Evolutionary conservation across 805 yeast species (phyloP).

Genomic region (Metschnikowia borealis): DNA sequence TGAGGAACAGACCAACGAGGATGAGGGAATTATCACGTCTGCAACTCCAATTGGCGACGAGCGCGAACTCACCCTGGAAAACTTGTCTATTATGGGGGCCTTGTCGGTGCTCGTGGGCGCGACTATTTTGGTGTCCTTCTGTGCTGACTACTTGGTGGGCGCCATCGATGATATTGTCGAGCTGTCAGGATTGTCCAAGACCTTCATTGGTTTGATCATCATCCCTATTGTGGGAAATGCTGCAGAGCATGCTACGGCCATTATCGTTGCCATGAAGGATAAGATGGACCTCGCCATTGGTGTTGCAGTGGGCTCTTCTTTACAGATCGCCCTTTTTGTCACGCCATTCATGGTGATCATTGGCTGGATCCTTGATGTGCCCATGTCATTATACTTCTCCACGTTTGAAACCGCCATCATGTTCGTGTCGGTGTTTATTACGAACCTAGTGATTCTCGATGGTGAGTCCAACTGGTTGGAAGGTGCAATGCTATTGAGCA

Average conservation of each 20-base stretch:
- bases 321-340: slow-evolving; percentile 92
- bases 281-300: slow-evolving; percentile 97
- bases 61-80: slow-evolving; percentile 20
- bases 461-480: slow-evolving; percentile 97
- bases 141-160: slow-evolving; percentile 92
- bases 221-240: slow-evolving; percentile 98
- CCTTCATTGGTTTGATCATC: slow-evolving; percentile 89
- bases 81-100: slow-evolving; percentile 53
- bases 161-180: slow-evolving; percentile 88
- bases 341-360: slow-evolving; percentile 92
- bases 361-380: slow-evolving; percentile 90
- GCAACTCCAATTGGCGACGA: slow-evolving; percentile 21
- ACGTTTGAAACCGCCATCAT: slow-evolving; percentile 91
- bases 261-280: slow-evolving; percentile 89
- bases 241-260: slow-evolving; percentile 97
- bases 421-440: slow-evolving; percentile 83
- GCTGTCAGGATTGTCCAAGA: slow-evolving; percentile 82
- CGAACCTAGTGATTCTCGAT: slow-evolving; percentile 82
- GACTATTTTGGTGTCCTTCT: slow-evolving; percentile 77
- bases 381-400: slow-evolving; percentile 89
- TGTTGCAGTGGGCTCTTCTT: slow-evolving; percentile 93
- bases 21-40: slow-evolving; percentile 37
- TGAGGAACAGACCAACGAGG: slow-evolving; percentile 48
- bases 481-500: slow-evolving; percentile 86
- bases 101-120: slow-evolving; percentile 53